These are phyloP conservation scores for Spiromastix sp. DNA, from an alignment of 2,329 filamentous ascomycete genomes.

Conservation along the genomic window DNA sequence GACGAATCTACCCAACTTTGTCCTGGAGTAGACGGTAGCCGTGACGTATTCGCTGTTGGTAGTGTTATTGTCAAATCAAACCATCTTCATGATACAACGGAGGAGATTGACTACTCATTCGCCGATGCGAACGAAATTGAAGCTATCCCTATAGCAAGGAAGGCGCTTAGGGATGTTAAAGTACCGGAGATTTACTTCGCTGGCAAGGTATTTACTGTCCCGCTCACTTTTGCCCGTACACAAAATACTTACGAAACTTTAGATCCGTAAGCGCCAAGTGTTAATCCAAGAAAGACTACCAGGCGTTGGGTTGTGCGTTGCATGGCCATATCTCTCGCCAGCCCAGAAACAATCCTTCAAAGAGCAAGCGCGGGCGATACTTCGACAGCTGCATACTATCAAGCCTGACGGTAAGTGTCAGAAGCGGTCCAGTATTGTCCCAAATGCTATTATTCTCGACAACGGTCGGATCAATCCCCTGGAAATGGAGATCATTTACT, in stretches of 20 bases:
- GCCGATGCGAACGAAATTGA: conserved; percentile 28
- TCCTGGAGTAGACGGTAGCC: conserved; percentile 19
- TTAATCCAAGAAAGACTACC: conserved; percentile 31
- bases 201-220: too few species aligned
- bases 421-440: conserved; percentile 5
- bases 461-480: conserved; percentile 21
- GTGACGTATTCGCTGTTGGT: conserved; percentile 26
- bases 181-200: conserved; percentile 28
- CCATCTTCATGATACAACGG: conserved; percentile 15
- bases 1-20: conserved; percentile 21
- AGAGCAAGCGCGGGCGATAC: conserved; percentile 25
- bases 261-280: conserved; percentile 28
- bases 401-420: too few species aligned
- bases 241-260: too few species aligned
- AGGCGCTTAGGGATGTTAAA: conserved; percentile 21
- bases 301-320: conserved; percentile 26
- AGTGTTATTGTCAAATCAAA: conserved; percentile 29
- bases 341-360: conserved; percentile 25
- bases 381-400: conserved; percentile 13
- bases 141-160: conserved; percentile 25
- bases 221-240: too few species aligned
- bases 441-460: conserved; percentile 5
- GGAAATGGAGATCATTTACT: conserved; percentile 21
- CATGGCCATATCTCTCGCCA: conserved; percentile 19
- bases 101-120: conserved; percentile 19